Evolutionary conservation across 2,329 filamentous ascomycete species (phyloP), one percentile per base, ranked within the genome.

Genomic region (Harringtonia aguacate): DNA sequence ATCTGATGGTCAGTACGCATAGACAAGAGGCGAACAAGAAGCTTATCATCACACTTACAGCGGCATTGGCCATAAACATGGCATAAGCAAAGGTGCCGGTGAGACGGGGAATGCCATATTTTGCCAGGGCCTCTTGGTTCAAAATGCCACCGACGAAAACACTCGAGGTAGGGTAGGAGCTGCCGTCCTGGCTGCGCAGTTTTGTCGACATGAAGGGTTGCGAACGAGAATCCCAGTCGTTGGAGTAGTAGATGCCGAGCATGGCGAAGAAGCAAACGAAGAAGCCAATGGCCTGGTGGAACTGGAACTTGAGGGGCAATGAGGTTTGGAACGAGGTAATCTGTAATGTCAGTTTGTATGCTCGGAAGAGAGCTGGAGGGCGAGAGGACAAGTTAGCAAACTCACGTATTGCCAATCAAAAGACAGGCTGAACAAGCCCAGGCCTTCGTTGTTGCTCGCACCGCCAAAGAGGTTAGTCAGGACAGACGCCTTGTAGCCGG

Each of bases 371-470:
- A n/a, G n/a, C n/a, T n/a, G n/a, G n/a, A n/a, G n/a, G n/a, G n/a
- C n/a, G n/a, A n/a, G n/a, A n/a, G n/a, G n/a, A n/a, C n/a, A n/a
- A n/a, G n/a, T 5, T 18, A 13, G 20, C 14, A 44, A 21, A n/a
- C 72, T 66, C 62, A 68, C 65, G 37, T 70, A 70, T 64, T 69
- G 72, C 71, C 72, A 75, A 48, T 75, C 72, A n/a, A 75, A 65
- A 0, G 67, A 70, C 0, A 75, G 31, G 20, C 45, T 64, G 22
- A 75, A 68, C 0, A 73, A 54, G 0, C 72, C 72, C 3, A 75
- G 50, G 1, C 72, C 72, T 48, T 75, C 69, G 38, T 75, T 75
- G 46, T 68, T 72, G 7, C 62, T 56, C 3, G 70, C 60, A 0
- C 72, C 72, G 8, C 72, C 72, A 43, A 75, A 76, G 0, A 75